phyloP scores from a whole-genome alignment of 345 rosid genomes.

The Kernera saxatilis region DNA sequence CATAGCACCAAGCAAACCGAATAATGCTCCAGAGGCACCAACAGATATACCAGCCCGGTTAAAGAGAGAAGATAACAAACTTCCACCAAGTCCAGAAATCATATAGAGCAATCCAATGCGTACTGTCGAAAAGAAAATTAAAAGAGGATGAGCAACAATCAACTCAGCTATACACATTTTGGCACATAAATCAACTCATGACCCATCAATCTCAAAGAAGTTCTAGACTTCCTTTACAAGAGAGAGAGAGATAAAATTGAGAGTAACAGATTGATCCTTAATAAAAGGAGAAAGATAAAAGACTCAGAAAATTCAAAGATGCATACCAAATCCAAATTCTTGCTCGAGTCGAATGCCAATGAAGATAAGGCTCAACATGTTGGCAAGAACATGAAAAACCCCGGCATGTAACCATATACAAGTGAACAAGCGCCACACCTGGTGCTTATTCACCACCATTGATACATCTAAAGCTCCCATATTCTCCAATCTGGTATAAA shows the following conservation, averaged over 20 bases:
- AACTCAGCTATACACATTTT: background rate
- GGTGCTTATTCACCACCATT: slow-evolving; percentile 47
- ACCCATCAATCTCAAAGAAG: background rate
- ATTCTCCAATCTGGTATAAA: slow-evolving; percentile 59
- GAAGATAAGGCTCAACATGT: slow-evolving; percentile 85
- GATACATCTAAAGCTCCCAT: slow-evolving; percentile 70
- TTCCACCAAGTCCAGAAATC: slow-evolving; percentile 87
- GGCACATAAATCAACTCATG: background rate
- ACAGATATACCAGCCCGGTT: slow-evolving; percentile 78
- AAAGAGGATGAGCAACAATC: background rate
- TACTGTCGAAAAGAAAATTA: slow-evolving; percentile 39
- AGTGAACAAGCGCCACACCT: slow-evolving; percentile 76
- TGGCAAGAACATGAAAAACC: slow-evolving; percentile 81
- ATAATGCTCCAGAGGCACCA: slow-evolving; percentile 98
- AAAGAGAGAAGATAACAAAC: slow-evolving; percentile 79
- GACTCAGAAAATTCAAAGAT: background rate
- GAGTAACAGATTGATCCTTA: background rate
- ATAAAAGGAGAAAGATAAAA: background rate
- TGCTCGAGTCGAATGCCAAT: slow-evolving; percentile 94
- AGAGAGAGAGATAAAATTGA: background rate
- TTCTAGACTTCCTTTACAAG: background rate
- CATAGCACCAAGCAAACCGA: slow-evolving; percentile 96
- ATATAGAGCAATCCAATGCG: slow-evolving; percentile 80
- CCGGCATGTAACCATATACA: slow-evolving; percentile 99
- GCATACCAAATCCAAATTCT: slow-evolving; percentile 88